Evolutionary conservation across 2,329 filamentous ascomycete genomes (phyloP).

Genomic region (Zymoseptoria brevis): DNA sequence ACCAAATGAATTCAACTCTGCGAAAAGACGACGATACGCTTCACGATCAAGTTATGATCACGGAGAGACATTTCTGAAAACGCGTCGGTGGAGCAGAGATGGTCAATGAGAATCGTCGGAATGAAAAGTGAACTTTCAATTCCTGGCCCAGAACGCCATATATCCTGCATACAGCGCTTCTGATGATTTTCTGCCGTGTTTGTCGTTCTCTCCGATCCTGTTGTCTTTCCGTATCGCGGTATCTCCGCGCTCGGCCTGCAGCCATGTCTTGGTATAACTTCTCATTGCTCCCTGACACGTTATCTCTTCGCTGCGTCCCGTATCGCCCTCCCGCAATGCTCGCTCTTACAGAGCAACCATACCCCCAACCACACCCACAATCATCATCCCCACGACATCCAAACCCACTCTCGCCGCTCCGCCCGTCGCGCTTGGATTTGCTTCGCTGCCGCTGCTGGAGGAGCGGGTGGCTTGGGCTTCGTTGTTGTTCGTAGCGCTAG

Average conservation of each 20-base stretch:
- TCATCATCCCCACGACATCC: slow-evolving; percentile 19
- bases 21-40: no score
- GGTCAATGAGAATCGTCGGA: no score
- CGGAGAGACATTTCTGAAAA: no score
- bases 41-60: no score
- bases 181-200: not conserved
- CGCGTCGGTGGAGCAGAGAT: no score
- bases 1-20: not conserved
- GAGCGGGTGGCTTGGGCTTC: slow-evolving; percentile 5
- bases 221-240: not conserved
- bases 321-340: not conserved
- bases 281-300: no score
- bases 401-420: slow-evolving; percentile 20
- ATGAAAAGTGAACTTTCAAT: no score
- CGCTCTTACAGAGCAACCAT: slow-evolving; percentile 17
- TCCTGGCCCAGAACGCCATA: no score
- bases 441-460: slow-evolving; percentile 2
- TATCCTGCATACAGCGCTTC: no score
- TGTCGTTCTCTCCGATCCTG: not conserved
- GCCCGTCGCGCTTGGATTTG: slow-evolving; percentile 6
- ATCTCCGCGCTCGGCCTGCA: not conserved
- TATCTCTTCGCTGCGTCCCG: not conserved
- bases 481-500: not conserved
- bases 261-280: not conserved
- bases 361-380: slow-evolving; percentile 21